Evolutionary conservation across 352 stramenopile species (phyloP).

Genomic region (Phytophthora europaea): DNA sequence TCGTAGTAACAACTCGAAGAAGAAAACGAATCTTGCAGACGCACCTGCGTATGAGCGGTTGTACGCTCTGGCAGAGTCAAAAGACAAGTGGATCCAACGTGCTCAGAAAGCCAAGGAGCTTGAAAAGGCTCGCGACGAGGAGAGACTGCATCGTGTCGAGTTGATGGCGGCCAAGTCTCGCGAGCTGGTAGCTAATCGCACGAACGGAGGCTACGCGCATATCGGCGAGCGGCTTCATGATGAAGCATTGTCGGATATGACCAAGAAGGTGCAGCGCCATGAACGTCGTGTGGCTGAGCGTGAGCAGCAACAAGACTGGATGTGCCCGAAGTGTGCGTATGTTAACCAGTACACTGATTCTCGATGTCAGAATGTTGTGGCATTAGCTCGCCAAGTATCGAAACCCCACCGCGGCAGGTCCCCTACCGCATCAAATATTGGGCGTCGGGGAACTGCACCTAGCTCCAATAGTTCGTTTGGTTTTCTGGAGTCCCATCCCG

Average conservation of each 20-base stretch:
- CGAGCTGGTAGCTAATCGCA: constrained; percentile 63
- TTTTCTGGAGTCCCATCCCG: constrained; percentile 25
- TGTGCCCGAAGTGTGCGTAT: constrained; percentile 81
- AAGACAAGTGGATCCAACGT: constrained; percentile 80
- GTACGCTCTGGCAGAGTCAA: constrained; percentile 74
- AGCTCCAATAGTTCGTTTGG: constrained; percentile 36
- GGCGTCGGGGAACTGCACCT: constrained; percentile 29
- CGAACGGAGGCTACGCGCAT: constrained; percentile 62
- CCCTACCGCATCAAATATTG: constrained; percentile 10
- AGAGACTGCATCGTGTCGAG: constrained; percentile 45
- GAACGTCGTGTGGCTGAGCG: constrained; percentile 54
- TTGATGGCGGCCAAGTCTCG: constrained; percentile 74
- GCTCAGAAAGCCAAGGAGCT: constrained; percentile 74
- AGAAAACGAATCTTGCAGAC: constrained; percentile 40
- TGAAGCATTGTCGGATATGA: constrained; percentile 73
- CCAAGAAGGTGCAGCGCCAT: constrained; percentile 65
- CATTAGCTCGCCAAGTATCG: constrained; percentile 18
- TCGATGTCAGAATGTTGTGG: constrained; percentile 70
- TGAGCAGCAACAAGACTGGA: constrained; percentile 75
- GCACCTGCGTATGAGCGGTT: constrained; percentile 68
- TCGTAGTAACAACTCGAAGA: constrained; percentile 34
- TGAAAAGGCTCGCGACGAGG: constrained; percentile 60
- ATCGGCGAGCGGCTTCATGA: constrained; percentile 81
- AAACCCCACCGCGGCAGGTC: constrained; percentile 15
- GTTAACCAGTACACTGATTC: constrained; percentile 68